Conservation (phyloP, 2,329 filamentous ascomycete genomes). For the Calonectria pauciramosa region DNA sequence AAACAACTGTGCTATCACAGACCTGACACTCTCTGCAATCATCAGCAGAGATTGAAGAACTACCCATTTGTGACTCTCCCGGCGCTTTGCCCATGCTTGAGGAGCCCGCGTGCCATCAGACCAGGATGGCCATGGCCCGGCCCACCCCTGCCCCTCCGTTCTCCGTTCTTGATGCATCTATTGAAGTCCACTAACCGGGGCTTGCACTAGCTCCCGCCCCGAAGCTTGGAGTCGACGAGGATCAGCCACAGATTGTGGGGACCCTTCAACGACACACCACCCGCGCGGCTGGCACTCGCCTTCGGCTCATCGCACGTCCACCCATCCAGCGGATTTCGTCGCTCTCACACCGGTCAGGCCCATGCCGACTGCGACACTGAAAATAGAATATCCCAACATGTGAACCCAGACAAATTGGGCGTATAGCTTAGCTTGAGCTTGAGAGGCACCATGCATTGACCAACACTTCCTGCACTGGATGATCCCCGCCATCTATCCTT, state of each 20-base stretch:
- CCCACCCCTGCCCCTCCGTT: slow-evolving; percentile 18
- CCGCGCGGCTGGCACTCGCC: slow-evolving; percentile 37
- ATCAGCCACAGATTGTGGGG: slow-evolving; percentile 39
- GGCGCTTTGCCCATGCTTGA: neutral
- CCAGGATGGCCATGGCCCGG: slow-evolving; percentile 12
- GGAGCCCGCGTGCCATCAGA: slow-evolving; percentile 12
- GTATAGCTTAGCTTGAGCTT: neutral
- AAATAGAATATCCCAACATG: neutral
- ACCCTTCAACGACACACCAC: slow-evolving; percentile 47
- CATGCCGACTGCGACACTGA: neutral
- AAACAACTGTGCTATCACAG: neutral
- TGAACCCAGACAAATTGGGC: neutral
- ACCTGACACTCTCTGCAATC: neutral
- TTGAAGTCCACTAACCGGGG: slow-evolving; percentile 42
- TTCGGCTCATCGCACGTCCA: slow-evolving; percentile 13
- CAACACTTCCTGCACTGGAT: neutral
- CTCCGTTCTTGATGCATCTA: slow-evolving; percentile 46
- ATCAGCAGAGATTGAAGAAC: neutral
- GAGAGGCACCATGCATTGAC: neutral
- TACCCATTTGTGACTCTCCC: neutral
- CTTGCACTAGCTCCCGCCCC: slow-evolving; percentile 49
- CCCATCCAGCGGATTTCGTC: neutral
- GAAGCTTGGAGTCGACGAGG: slow-evolving; percentile 30
- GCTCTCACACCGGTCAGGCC: neutral
- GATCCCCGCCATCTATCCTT: neutral